Evolutionary conservation across 176 grass and related monocot genomes (phyloP), one percentile per base, ranked within the genome.

Genomic region (Rhynchospora pubera): DNA sequence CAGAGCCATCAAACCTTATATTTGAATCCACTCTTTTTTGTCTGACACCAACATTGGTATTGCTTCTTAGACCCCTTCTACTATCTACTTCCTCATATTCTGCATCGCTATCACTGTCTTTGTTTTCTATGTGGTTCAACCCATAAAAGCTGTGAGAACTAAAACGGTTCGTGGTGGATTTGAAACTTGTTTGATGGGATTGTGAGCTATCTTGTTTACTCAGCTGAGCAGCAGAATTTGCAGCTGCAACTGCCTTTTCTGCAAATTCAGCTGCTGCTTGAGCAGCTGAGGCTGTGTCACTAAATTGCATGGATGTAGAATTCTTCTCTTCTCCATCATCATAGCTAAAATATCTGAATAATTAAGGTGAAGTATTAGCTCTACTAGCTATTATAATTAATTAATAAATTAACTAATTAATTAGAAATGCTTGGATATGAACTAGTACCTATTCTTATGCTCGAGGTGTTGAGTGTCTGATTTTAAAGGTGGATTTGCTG

Each of bases 1-100:
- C 92, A 2, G 92, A 95, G 67, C 93, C 91, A 85, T 99, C 96
- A 68, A 93, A 94, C 9, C 83, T 93, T 57, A 93, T 90, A 62
- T 92, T 90, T 53, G 91, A 90, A 84, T 87, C 80, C 78, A 86
- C 88, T 70, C 83, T 55, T 76, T 53, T 94, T 12, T 42, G 70
- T 50, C 65, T 34, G 62, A 45, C 78, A 87, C 65, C 79, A 66
- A 48, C 23, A 30, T 76, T 55, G 48, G 72, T 73, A 67, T 86
- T 89, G 60, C 71, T 91, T 86, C 84, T 89, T 13, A 44, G 53
- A 18, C 82, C 91, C 78, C 80, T 94, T 62, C 70, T 85, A 15
- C 83, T 43, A 65, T 85, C 89, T 15, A 86, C 78, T 69, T 91
- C 86, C 0, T 11, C 51, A 34, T 6, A 71, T 64, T 89, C 67